phyloP scores from a whole-genome alignment of 345 rosid species.

The Eucalyptus cladocalyx region DNA sequence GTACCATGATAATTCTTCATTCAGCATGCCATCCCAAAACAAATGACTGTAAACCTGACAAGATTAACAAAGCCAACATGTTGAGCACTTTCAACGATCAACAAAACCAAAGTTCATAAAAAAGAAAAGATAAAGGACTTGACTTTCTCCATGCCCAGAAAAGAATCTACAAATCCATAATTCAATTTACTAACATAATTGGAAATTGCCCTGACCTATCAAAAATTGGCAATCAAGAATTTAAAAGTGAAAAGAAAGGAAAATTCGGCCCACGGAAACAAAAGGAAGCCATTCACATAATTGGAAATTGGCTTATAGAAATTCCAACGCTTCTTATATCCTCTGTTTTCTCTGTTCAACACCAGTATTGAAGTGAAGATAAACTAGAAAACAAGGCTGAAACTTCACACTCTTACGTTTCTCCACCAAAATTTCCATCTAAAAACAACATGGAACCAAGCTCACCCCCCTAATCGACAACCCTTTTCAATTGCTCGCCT shows the following conservation, averaged over 20 bases:
- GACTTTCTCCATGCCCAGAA: not conserved
- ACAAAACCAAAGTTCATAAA: not conserved
- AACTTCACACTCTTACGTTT: not conserved
- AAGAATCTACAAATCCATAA: not conserved
- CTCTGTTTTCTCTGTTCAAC: not conserved
- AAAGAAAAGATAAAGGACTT: not conserved
- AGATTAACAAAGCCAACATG: not conserved
- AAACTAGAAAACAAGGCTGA: not conserved
- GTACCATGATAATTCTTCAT: slow-evolving; percentile 35
- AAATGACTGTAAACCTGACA: not conserved
- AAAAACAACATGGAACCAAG: not conserved
- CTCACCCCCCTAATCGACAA: not conserved
- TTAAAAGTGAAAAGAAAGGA: not conserved
- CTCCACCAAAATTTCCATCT: not conserved
- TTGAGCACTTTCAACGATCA: not conserved
- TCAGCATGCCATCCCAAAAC: not conserved
- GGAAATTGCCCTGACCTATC: not conserved
- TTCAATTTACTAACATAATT: not conserved
- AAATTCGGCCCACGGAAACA: not conserved
- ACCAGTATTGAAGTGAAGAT: not conserved
- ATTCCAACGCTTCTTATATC: not conserved
- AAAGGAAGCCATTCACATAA: not conserved
- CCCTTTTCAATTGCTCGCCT: not conserved
- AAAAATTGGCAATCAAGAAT: not conserved
- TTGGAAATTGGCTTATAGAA: not conserved